Conservation (phyloP, 305 asterid species). For the Fraxinus dipetala region DNA sequence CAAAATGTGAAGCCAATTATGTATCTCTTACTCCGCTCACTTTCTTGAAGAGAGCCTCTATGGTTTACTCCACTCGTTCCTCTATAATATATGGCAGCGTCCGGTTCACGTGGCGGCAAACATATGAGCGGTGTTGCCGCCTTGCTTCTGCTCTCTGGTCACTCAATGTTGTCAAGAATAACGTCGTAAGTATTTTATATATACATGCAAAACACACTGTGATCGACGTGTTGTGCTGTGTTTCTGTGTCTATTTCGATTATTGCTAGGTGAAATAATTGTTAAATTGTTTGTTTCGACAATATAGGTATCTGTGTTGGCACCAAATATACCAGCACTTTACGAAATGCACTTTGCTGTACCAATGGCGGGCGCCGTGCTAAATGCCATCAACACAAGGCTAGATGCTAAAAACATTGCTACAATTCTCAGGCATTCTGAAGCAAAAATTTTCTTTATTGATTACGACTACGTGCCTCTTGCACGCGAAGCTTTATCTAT, state of each 20-base stretch:
- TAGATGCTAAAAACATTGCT: slow-evolving; percentile 57
- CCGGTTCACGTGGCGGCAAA: slow-evolving; percentile 49
- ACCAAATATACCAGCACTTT: slow-evolving; percentile 74
- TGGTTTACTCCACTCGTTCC: slow-evolving; percentile 37
- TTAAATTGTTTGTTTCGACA: neutral
- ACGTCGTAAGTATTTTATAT: slow-evolving; percentile 33
- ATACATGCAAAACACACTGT: neutral
- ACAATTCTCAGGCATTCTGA: slow-evolving; percentile 68
- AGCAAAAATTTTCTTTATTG: slow-evolving; percentile 64
- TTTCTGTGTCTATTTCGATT: neutral
- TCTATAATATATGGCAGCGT: slow-evolving; percentile 37
- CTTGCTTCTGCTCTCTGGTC: slow-evolving; percentile 49
- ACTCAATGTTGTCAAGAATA: slow-evolving; percentile 31
- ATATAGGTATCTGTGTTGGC: slow-evolving; percentile 74
- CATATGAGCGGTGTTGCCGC: slow-evolving; percentile 50
- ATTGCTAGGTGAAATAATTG: neutral
- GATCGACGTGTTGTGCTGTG: neutral
- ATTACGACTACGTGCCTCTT: slow-evolving; percentile 45
- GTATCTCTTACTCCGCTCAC: slow-evolving; percentile 53
- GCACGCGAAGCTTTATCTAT: slow-evolving; percentile 51
- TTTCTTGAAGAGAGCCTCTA: slow-evolving; percentile 47
- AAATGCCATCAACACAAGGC: slow-evolving; percentile 73
- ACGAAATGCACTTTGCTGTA: slow-evolving; percentile 87
- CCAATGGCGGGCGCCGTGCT: slow-evolving; percentile 95
- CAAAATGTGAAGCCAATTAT: slow-evolving; percentile 48